A percentile compares a stretch with the other conserved stretches of the same genome.
These are phyloP conservation scores for Agaricus blazei DNA, from an alignment of 768 basidiomycete species.

Conservation along the genomic window DNA sequence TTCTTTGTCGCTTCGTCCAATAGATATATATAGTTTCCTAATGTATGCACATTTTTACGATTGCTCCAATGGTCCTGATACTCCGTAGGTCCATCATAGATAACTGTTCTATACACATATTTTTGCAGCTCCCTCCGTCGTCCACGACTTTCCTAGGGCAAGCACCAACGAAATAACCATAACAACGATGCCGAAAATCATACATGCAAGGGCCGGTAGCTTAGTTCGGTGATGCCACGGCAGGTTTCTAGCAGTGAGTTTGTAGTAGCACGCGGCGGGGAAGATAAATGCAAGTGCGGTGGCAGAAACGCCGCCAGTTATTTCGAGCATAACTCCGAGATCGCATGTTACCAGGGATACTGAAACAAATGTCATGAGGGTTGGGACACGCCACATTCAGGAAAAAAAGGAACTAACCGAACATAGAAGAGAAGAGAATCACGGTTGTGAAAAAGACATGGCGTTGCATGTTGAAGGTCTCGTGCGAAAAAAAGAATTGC, in stretches of 20 bases:
- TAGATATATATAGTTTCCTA: slow-evolving; percentile 6
- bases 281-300: slow-evolving; percentile 93
- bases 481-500: slow-evolving; percentile 91
- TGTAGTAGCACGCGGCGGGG: slow-evolving; percentile 82
- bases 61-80: not conserved
- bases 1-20: not conserved
- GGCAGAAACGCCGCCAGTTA: slow-evolving; percentile 94
- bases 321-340: slow-evolving; percentile 96
- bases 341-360: slow-evolving; percentile 93
- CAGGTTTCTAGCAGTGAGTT: slow-evolving; percentile 49
- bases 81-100: no score
- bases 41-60: slow-evolving; percentile 6
- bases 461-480: slow-evolving; percentile 73
- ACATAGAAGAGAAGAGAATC: slow-evolving; percentile 77
- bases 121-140: slow-evolving; percentile 61
- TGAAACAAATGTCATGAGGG: slow-evolving; percentile 22
- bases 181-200: slow-evolving; percentile 68
- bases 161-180: slow-evolving; percentile 75
- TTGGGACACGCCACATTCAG: not conserved
- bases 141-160: slow-evolving; percentile 77
- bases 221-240: slow-evolving; percentile 71
- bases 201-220: slow-evolving; percentile 71
- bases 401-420: slow-evolving; percentile 22
- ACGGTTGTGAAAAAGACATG: slow-evolving; percentile 89
- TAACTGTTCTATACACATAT: slow-evolving; percentile 46